These are phyloP conservation scores for Lichtheimia corymbifera DNA, from an alignment of 371 early-diverging fungal species.

Conservation along the genomic window DNA sequence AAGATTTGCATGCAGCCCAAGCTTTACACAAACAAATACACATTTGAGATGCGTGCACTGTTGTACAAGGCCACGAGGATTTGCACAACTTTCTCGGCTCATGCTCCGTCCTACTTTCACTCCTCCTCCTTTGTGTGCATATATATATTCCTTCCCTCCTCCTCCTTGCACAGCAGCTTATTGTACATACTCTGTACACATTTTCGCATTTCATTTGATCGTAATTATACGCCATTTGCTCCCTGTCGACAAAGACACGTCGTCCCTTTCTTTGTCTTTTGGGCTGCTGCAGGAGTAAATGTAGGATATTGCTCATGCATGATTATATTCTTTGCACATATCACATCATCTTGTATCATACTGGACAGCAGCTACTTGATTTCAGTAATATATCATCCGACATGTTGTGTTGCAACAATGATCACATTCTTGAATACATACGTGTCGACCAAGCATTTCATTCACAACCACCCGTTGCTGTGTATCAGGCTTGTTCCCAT, in stretches of 20 bases:
- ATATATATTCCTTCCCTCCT: neutral
- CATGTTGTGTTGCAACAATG: too few relatives aligned
- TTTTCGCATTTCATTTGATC: neutral
- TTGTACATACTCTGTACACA: neutral
- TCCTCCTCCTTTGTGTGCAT: neutral
- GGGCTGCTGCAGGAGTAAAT: neutral
- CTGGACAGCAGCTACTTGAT: neutral
- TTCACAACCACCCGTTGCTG: too few relatives aligned
- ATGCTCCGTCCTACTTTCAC: neutral
- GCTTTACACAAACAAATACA: too few relatives aligned
- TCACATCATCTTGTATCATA: neutral
- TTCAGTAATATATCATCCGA: too few relatives aligned
- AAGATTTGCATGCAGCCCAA: too few relatives aligned
- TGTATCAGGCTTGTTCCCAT: too few relatives aligned
- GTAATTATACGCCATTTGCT: neutral
- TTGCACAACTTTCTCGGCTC: neutral
- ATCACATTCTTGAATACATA: too few relatives aligned
- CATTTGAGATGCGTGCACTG: neutral
- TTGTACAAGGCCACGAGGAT: slow-evolving; percentile 1
- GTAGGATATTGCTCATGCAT: neutral
- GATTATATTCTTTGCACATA: neutral
- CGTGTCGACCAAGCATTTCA: too few relatives aligned
- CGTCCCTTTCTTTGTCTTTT: neutral
- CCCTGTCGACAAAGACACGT: neutral
- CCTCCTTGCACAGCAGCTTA: neutral